Base-by-base conservation (phyloP, 306 rosid species). In the Vigna unguiculata region DNA sequence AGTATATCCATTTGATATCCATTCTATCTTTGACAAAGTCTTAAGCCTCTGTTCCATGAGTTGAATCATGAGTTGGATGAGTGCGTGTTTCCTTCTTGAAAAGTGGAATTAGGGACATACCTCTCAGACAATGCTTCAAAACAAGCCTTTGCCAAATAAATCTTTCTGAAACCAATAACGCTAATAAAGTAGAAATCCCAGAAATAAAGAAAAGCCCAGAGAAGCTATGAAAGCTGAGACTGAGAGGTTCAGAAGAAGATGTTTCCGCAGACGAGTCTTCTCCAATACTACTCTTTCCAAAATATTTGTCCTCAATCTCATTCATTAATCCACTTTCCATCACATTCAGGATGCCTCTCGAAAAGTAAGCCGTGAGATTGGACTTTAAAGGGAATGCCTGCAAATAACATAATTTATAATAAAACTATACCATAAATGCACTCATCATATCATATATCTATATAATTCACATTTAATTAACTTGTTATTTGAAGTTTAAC, bases 281-380 rank as follows among this genome's bases (percentile, higher is more conserved):
- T 38, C 9, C 58, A 4, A n/a, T 9, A 4, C 10, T 34, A 58
- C 11, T 59, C 4, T 57, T 69, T 41, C 83, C 81, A 52, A 78
- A 79, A 43, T 83, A 78, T 9, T 24, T 83, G n/a, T 17, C 34
- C 58, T 60, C 78, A 5, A 83, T 78, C 2, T 69, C 19, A 22
- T 74, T 34, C 71, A 78, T 78, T 53, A 2, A 1, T 1, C 60
- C 32, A 61, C 77, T 78, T 38, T 83, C 65, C 2, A 46, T 74
- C 74, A 83, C 69, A 1, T 51, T 17, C 80, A 83, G 70, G 6
- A 83, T 78, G n/a, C 70, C 81, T 79, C 81, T 74, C 30, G 83
- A 83, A 69, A 78, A 83, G 64, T 53, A n/a, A 60, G 78, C 9
- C 1, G 75, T 74, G 1, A 78, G 70, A 43, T 45, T 83, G 3